Evolutionary conservation across 2,329 filamentous ascomycete genomes (phyloP).

Genomic region (Hymenotorrendiella dingleyae): DNA sequence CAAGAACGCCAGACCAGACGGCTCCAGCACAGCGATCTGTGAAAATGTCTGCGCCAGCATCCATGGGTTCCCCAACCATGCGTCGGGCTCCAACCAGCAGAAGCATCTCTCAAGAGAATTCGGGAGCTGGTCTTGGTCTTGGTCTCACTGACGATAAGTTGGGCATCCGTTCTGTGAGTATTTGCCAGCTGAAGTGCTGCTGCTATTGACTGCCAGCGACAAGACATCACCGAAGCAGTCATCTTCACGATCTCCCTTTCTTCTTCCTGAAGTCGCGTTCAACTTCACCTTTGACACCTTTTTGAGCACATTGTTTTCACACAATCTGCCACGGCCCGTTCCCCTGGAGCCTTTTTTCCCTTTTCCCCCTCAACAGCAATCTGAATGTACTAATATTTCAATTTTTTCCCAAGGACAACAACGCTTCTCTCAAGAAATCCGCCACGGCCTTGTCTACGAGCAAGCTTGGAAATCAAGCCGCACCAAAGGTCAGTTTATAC

Average conservation of each 20-base stretch:
- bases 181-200: too few relatives aligned
- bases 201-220: too few relatives aligned
- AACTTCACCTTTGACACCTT: constrained; percentile 2
- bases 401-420: constrained; percentile 16
- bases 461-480: constrained; percentile 49
- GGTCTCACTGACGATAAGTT: constrained; percentile 19
- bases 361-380: background rate
- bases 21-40: constrained; percentile 4
- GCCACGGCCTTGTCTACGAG: constrained; percentile 44
- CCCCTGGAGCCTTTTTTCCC: background rate
- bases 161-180: constrained; percentile 30
- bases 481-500: constrained; percentile 41
- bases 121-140: constrained; percentile 1
- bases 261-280: too few relatives aligned
- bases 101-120: constrained; percentile 34
- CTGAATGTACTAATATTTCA: constrained; percentile 11
- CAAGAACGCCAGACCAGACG: too few relatives aligned
- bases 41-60: constrained; percentile 37
- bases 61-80: constrained; percentile 38
- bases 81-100: constrained; percentile 32
- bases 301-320: constrained; percentile 3
- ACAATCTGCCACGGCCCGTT: background rate
- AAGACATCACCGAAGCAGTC: too few relatives aligned
- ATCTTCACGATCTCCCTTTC: too few relatives aligned
- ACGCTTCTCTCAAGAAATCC: constrained; percentile 29